phyloP scores from a whole-genome alignment of 139 green algal species.

The Mesotaenium endlicherianum region DNA sequence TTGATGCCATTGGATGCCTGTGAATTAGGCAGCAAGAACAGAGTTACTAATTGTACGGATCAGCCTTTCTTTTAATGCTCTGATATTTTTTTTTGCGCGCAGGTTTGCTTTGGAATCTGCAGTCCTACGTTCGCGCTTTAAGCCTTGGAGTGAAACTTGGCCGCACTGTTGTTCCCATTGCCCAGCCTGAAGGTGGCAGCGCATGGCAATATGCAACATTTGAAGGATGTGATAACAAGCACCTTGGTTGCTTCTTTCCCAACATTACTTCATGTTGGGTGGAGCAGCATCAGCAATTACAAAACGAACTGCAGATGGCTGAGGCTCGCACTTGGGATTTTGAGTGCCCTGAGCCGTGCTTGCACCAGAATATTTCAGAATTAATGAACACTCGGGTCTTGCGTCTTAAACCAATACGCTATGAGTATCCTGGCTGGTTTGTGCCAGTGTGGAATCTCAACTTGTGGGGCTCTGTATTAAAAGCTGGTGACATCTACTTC shows the following conservation, averaged over 20 bases:
- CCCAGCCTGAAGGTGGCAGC: neutral
- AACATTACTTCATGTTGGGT: constrained; percentile 3
- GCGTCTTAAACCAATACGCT: neutral
- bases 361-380: neutral
- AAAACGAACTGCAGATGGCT: too few relatives aligned
- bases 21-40: neutral
- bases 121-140: constrained; percentile 1
- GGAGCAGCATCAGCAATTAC: too few relatives aligned
- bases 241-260: constrained; percentile 7
- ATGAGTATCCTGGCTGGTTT: constrained; percentile 15
- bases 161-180: neutral
- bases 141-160: neutral
- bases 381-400: neutral
- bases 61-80: too few relatives aligned
- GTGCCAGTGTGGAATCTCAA: neutral
- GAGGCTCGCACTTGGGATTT: neutral
- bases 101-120: constrained; percentile 12
- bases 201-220: constrained; percentile 1
- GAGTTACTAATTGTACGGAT: too few relatives aligned
- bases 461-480: neutral
- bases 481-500: neutral
- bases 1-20: neutral
- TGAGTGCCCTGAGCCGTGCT: neutral
- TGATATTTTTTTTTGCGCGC: too few relatives aligned
- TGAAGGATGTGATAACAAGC: constrained; percentile 4